Conservation (phyloP, 306 rosid genomes). For the Quercus alba region DNA sequence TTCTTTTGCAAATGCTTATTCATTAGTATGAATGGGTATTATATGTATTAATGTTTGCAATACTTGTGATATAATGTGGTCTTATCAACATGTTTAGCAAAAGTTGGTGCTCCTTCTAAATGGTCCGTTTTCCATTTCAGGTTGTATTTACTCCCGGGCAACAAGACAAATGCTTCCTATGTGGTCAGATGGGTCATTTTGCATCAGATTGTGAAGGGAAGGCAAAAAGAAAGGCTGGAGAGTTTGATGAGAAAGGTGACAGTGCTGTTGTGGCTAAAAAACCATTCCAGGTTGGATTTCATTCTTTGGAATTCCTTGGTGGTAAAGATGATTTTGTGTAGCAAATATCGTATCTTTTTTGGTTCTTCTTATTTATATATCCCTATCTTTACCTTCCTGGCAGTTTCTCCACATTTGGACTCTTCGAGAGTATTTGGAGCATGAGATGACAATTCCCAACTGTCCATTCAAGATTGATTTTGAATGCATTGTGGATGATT, state of each 20-base stretch:
- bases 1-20: background rate
- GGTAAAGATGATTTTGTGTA: background rate
- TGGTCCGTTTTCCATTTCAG: constrained; percentile 44
- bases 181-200: constrained; percentile 94
- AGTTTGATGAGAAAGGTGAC: constrained; percentile 81
- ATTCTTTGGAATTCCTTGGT: background rate
- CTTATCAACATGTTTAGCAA: constrained; percentile 1
- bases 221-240: constrained; percentile 84
- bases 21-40: background rate
- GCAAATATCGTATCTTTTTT: background rate
- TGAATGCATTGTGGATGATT: constrained; percentile 91
- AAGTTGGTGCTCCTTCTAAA: constrained; percentile 19
- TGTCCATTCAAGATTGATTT: constrained; percentile 66
- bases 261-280: constrained; percentile 54
- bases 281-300: constrained; percentile 73
- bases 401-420: constrained; percentile 97
- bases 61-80: constrained; percentile 6
- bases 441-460: constrained; percentile 76
- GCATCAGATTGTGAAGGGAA: constrained; percentile 89
- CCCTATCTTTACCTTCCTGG: constrained; percentile 8
- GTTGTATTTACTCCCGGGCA: constrained; percentile 87
- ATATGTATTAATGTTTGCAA: background rate
- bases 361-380: background rate
- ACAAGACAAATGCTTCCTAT: constrained; percentile 91
- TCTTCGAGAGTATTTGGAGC: constrained; percentile 88